phyloP scores from a whole-genome alignment of 2,329 filamentous ascomycete genomes.

The Dendrostoma leiphaemia region DNA sequence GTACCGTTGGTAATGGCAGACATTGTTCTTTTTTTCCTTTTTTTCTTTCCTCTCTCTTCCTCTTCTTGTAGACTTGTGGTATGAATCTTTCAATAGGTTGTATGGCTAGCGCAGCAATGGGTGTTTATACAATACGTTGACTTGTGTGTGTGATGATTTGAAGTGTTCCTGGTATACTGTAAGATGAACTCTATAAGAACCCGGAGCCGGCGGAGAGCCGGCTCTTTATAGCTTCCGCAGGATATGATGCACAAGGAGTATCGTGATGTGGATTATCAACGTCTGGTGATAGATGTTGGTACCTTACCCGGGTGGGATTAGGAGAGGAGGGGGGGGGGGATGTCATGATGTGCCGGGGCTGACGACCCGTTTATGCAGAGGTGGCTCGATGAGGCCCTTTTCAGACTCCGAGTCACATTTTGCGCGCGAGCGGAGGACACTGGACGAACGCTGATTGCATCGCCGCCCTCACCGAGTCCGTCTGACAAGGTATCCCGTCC shows the following conservation, averaged over 20 bases:
- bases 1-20: not conserved
- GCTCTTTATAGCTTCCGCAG: constrained; percentile 4
- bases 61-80: not conserved
- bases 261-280: constrained; percentile 3
- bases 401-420: not conserved
- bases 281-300: constrained; percentile 10
- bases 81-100: not conserved
- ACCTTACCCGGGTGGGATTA: constrained; percentile 12
- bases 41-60: too few species aligned
- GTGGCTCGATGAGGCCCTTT: not conserved
- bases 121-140: not conserved
- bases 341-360: constrained; percentile 12
- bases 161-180: not conserved
- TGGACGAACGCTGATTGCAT: not conserved
- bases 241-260: not conserved
- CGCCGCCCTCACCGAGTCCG: not conserved
- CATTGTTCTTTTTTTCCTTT: not conserved
- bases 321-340: constrained; percentile 2
- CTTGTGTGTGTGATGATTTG: not conserved
- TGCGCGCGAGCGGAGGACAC: not conserved
- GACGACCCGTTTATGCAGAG: not conserved
- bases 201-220: not conserved
- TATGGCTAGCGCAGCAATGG: not conserved
- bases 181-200: not conserved
- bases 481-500: not conserved